Base-by-base conservation (phyloP, 768 basidiomycete species). In the Psilocybe cyanescens region DNA sequence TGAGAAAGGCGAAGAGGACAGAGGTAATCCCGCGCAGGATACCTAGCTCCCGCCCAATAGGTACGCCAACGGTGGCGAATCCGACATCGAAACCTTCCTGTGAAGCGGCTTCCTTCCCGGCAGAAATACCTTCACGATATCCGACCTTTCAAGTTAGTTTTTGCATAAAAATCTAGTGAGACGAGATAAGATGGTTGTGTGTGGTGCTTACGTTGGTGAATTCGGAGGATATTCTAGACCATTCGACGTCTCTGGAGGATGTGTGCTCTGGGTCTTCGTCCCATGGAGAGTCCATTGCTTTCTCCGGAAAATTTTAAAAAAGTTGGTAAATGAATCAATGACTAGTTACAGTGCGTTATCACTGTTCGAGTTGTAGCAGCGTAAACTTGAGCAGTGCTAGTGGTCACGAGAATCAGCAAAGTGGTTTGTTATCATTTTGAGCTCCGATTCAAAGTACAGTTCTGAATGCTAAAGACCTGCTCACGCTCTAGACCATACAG, bases 111-210 rank as follows among this genome's bases (percentile, higher is more conserved):
- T 96, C 91, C 72, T 98, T 99, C 3, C 97, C 97, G 3, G 90
- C 87, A 0, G 89, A 91, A 67, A 99, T 97, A 5, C 97, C 97
- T 76, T 98, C 96, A n/a, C 97, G 87, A 70, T 98, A 98, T 2
- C 97, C 97, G 16, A 87, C 87, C 97, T 97, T 67, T 54, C 16
- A 51, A 48, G 30, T 47, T 29, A 65, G 52, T 55, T 57, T 54
- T 37, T 57, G 35, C 55, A 8, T 35, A n/a, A 58, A 46, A 37
- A 17, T 28, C 52, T 51, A 44, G 33, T 14, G 16, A 17, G n/a
- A 11, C 5, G 24, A 46, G 16, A 47, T 12, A 7, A 48, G 39
- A 29, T 29, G 11, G 14, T 6, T 30, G n/a, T 63, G 5, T 57
- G 12, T 4, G 59, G 81, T 51, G n/a, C 57, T 28, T 74, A 91